Conservation (phyloP, 2,329 filamentous ascomycete genomes). For the Volutella citrinella region DNA sequence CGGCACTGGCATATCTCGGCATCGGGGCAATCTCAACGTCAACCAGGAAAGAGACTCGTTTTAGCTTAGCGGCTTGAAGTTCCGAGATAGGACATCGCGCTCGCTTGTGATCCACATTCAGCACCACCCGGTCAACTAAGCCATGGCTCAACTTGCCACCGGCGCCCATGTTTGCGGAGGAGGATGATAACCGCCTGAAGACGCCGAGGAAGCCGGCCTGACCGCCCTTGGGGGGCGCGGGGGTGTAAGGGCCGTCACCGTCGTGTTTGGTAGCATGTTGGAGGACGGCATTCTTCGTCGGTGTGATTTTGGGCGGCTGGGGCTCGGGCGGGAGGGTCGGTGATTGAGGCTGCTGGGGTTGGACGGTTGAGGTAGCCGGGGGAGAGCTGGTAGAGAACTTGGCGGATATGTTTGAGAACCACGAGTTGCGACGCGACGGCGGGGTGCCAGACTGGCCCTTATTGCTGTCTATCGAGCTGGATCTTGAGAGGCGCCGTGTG, state of each 20-base stretch:
- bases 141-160: slow-evolving; percentile 49
- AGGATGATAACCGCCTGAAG: slow-evolving; percentile 72
- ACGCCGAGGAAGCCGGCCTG: slow-evolving; percentile 77
- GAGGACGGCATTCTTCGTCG: slow-evolving; percentile 57
- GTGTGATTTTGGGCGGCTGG: slow-evolving; percentile 46
- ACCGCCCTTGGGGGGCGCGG: slow-evolving; percentile 67
- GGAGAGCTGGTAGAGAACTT: slow-evolving; percentile 67
- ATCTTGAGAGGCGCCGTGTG: slow-evolving; percentile 31
- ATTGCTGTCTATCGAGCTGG: slow-evolving; percentile 35
- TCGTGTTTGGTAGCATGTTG: slow-evolving; percentile 53
- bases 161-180: slow-evolving; percentile 31
- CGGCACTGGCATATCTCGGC: slow-evolving; percentile 69
- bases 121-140: slow-evolving; percentile 72
- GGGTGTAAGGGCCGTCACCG: slow-evolving; percentile 67
- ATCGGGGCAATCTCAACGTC: slow-evolving; percentile 95
- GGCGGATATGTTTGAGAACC: slow-evolving; percentile 90
- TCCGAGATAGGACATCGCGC: slow-evolving; percentile 78
- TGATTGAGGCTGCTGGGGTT: slow-evolving; percentile 27
- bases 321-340: slow-evolving; percentile 34
- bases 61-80: slow-evolving; percentile 74
- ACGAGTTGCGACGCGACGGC: slow-evolving; percentile 67
- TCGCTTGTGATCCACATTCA: slow-evolving; percentile 81
- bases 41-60: slow-evolving; percentile 90
- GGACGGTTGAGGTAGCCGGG: slow-evolving; percentile 28
- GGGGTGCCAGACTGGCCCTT: slow-evolving; percentile 30